A percentile compares a stretch with the other conserved stretches of the same genome.
phyloP scores from a whole-genome alignment of 2,329 filamentous ascomycete species.

The Arachnopeziza araneosa region DNA sequence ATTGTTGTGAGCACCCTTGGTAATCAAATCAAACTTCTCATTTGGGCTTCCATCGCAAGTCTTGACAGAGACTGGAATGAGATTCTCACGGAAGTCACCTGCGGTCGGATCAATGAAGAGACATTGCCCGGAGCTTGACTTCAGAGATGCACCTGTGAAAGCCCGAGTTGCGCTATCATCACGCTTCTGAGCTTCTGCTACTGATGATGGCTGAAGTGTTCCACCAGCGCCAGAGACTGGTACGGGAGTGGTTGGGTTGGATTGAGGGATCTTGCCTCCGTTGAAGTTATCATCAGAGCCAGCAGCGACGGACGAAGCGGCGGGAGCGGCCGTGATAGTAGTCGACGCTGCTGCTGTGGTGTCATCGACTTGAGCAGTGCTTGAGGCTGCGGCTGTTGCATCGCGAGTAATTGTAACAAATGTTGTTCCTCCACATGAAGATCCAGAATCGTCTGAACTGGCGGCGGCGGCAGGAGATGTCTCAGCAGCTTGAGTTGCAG shows the following conservation, averaged over 20 bases:
- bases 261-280: background rate
- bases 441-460: constrained; percentile 4
- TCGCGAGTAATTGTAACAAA: constrained; percentile 3
- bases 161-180: constrained; percentile 38
- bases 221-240: constrained; percentile 47
- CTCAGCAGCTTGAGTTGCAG: constrained; percentile 1
- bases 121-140: constrained; percentile 37
- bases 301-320: constrained; percentile 2
- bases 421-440: constrained; percentile 1
- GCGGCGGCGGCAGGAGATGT: constrained; percentile 3
- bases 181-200: constrained; percentile 39
- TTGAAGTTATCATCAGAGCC: background rate
- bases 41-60: constrained; percentile 35
- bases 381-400: constrained; percentile 1
- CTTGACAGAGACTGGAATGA: constrained; percentile 38
- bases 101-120: constrained; percentile 40
- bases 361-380: background rate
- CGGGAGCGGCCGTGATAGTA: background rate
- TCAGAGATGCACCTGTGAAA: constrained; percentile 35
- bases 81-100: constrained; percentile 41
- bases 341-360: background rate
- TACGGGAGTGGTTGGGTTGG: constrained; percentile 37
- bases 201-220: constrained; percentile 43
- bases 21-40: constrained; percentile 41
- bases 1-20: constrained; percentile 46